Conservation (phyloP, 2,329 filamentous ascomycete genomes). For the Hypoxylon sp. region DNA sequence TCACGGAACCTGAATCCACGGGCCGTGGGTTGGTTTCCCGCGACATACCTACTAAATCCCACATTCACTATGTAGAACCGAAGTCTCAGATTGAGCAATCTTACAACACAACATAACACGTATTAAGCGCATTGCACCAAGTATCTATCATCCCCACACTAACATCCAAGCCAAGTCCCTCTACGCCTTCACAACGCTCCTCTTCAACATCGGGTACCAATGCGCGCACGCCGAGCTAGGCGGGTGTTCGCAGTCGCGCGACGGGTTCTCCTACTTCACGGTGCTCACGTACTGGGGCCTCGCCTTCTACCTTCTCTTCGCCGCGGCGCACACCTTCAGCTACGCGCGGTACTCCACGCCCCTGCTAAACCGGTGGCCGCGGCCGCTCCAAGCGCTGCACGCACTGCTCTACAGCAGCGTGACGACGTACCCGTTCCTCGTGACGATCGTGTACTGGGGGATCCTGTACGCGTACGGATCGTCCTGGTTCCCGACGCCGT, state of each 20-base stretch:
- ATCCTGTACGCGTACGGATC: conserved; percentile 76
- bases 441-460: conserved; percentile 80
- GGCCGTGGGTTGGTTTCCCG: neutral
- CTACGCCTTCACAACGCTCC: conserved; percentile 78
- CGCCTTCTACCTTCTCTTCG: conserved; percentile 81
- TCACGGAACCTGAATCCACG: neutral
- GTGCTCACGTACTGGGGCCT: conserved; percentile 86
- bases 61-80: neutral
- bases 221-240: conserved; percentile 64
- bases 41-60: neutral
- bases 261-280: conserved; percentile 86
- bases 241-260: conserved; percentile 63
- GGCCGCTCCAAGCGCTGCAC: conserved; percentile 75
- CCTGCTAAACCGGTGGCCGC: conserved; percentile 72
- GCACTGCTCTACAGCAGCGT: conserved; percentile 74
- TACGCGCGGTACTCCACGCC: conserved; percentile 71
- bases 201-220: conserved; percentile 78
- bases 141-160: neutral
- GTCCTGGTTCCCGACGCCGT: conserved; percentile 68
- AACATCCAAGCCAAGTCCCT: conserved; percentile 56
- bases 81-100: too few relatives aligned
- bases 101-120: neutral
- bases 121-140: neutral
- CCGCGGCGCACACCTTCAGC: conserved; percentile 76
- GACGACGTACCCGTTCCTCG: conserved; percentile 75